phyloP scores from a whole-genome alignment of 1,284 basidiomycete genomes.

The Ceratobasidium sp. region DNA sequence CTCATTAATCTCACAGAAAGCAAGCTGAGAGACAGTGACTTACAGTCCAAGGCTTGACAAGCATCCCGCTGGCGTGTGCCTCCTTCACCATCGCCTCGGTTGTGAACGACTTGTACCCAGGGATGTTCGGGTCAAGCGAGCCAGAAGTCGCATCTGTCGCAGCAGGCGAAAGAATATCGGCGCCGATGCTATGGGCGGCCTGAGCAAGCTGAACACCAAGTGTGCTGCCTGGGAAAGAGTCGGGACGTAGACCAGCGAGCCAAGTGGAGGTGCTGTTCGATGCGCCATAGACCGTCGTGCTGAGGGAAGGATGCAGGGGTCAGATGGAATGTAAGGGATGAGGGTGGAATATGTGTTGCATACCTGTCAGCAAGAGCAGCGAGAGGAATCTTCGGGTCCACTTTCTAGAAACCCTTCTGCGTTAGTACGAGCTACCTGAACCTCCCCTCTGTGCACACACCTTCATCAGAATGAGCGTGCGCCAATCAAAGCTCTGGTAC shows the following conservation, averaged over 20 bases:
- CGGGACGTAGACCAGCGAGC: conserved; percentile 70
- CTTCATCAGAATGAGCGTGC: conserved; percentile 76
- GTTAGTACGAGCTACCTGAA: conserved; percentile 14
- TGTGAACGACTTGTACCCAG: conserved; percentile 67
- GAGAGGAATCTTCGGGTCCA: conserved; percentile 63
- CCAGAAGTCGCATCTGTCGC: conserved; percentile 58
- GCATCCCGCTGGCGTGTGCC: conserved; percentile 70
- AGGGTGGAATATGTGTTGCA: conserved; percentile 46
- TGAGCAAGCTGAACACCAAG: conserved; percentile 54
- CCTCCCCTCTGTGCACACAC: conserved; percentile 50
- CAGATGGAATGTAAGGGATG: too few relatives aligned
- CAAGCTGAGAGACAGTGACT: conserved; percentile 49
- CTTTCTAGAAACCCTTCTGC: conserved; percentile 51
- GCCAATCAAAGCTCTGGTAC: conserved; percentile 83
- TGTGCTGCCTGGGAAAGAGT: conserved; percentile 66
- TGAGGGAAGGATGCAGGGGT: not conserved
- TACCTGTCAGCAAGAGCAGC: conserved; percentile 73
- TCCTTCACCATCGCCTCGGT: conserved; percentile 73
- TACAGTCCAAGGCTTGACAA: conserved; percentile 79
- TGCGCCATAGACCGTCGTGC: conserved; percentile 23
- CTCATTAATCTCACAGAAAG: not conserved
- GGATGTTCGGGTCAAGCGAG: conserved; percentile 59
- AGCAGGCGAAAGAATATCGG: conserved; percentile 73
- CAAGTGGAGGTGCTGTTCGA: conserved; percentile 59
- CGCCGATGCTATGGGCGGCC: conserved; percentile 72